Percentiles rank a stretch among this genome's conserved stretches.
These are phyloP conservation scores for Aspergillus tamarii DNA, from an alignment of 2,329 filamentous ascomycete species.

Conservation along the genomic window DNA sequence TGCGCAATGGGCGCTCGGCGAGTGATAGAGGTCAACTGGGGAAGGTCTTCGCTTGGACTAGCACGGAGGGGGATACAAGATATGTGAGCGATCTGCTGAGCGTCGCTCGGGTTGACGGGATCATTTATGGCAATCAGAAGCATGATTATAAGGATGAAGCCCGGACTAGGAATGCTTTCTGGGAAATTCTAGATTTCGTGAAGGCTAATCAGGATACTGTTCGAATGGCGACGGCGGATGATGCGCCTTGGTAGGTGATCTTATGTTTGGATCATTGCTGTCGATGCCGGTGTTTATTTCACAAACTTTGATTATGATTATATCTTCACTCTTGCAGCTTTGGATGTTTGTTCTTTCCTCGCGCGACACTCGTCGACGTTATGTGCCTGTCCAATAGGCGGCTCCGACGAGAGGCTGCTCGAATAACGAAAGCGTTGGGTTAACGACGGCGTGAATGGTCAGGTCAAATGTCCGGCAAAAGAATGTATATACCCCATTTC, in stretches of 20 bases:
- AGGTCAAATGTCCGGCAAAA: too few species aligned
- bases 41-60: slow-evolving; percentile 10
- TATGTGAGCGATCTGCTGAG: slow-evolving; percentile 1
- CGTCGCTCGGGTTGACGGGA: slow-evolving; percentile 4
- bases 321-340: too few species aligned
- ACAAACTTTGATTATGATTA: too few species aligned
- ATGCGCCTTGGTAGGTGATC: slow-evolving; percentile 9
- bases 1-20: not conserved
- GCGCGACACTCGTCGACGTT: too few species aligned
- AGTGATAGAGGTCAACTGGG: slow-evolving; percentile 2
- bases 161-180: not conserved
- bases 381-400: too few species aligned
- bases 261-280: not conserved
- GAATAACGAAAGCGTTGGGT: too few species aligned
- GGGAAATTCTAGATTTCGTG: slow-evolving; percentile 17
- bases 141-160: slow-evolving; percentile 7
- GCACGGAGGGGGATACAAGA: not conserved
- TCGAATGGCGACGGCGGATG: slow-evolving; percentile 17
- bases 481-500: not conserved
- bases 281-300: not conserved
- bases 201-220: slow-evolving; percentile 5
- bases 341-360: too few species aligned
- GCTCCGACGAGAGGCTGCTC: too few species aligned
- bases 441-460: too few species aligned
- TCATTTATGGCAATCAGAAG: slow-evolving; percentile 7